Conservation (phyloP, 1,284 basidiomycete genomes). For the Trichosporon sp. region DNA sequence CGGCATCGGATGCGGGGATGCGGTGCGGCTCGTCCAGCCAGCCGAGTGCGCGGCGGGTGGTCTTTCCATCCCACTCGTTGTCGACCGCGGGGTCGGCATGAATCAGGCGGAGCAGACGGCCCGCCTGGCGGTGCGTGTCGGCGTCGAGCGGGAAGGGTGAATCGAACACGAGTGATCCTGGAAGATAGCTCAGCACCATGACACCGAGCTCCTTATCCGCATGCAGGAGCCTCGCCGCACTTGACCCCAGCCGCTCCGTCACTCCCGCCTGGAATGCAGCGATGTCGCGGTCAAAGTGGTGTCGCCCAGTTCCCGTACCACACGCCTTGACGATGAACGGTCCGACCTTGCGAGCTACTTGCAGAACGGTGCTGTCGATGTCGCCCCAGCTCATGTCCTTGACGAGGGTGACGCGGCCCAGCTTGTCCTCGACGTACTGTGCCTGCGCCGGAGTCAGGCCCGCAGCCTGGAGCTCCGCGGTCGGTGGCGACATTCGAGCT, state of each 20-base stretch:
- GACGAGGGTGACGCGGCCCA: background rate
- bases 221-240: background rate
- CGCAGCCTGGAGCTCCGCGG: background rate
- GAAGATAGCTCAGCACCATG: background rate
- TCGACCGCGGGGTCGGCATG: background rate
- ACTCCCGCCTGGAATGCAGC: background rate
- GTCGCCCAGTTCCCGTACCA: background rate
- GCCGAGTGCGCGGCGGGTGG: background rate
- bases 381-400: slow-evolving; percentile 17
- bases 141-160: background rate
- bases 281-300: background rate
- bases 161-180: background rate
- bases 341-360: background rate
- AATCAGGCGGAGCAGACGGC: background rate
- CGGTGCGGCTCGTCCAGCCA: background rate
- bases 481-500: background rate
- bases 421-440: background rate
- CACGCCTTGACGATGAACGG: background rate
- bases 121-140: slow-evolving; percentile 1
- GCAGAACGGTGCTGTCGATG: slow-evolving; percentile 13
- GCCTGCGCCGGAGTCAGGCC: background rate
- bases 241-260: background rate
- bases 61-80: background rate
- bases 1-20: background rate
- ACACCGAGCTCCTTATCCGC: background rate